Evolutionary conservation across 179 eudicot genomes (phyloP), one percentile per base, ranked within the genome.

Genomic region (Vitellaria paradoxa): DNA sequence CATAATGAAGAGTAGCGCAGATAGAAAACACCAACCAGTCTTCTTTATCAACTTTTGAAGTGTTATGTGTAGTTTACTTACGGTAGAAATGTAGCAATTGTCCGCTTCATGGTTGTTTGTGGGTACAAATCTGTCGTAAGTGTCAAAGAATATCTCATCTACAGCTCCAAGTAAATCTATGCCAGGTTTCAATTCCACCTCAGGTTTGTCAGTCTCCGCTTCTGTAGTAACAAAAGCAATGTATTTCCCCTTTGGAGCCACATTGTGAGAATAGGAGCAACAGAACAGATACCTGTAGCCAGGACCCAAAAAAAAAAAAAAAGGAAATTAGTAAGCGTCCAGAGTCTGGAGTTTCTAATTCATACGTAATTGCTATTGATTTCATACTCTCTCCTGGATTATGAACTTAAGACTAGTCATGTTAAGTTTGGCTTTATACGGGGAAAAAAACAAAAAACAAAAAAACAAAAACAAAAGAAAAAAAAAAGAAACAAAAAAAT

Each of bases 231-330:
- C 98, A 73, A 93, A 93, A 59, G 98, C 96, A 7, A 92, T 89
- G 84, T 79, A 89, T 85, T 94, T 90, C 18, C 97, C 97, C 82
- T 92, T 87, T 17, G 96, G 96, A 72, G 97, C 97, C 45, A 94
- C 96, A 82, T 91, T 94, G 62, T 94, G 98, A 61, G 91, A 80
- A 88, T 93, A 93, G 8, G 98, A 93, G 82, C 97, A 93, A 74
- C 97, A 93, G 76, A 94, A 94, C 56, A 94, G 74, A 78, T 93
- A 93, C 98, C 98, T 93, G 86, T n/a, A 74, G 71, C 45, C 57
- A 57, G 3, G 20, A 47, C 37, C 20, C 60, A 5, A 80, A 68
- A 49, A 75, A 26, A 4, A 55, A 26, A 45, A 37, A 53, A 53
- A 20, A 45, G 15, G 46, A 21, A 72, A 30, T 20, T 78, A 23